Base-by-base conservation (phyloP, 23 red algal genomes). In the Chondrus crispus region DNA sequence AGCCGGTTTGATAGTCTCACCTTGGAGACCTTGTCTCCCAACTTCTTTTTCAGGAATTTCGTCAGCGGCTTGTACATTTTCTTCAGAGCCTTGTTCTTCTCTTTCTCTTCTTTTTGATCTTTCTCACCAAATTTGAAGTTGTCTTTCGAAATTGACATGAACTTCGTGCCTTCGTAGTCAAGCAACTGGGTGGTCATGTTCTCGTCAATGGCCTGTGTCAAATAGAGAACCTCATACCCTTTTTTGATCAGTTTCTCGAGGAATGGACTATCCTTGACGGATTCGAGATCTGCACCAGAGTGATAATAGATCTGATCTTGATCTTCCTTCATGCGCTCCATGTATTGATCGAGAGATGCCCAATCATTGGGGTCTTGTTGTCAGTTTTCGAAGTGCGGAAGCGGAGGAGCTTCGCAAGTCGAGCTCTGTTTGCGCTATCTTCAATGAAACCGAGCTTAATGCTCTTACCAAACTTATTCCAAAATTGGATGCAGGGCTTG, bases 151-250 rank as follows among this genome's bases (percentile, higher is more conserved):
- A 91, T 87, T 16, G 89, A 88, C 85, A 95, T 90, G 41, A 98
- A 85, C 46, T 98, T 98, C 30, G 85, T 85, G 46, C 92, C 87
- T 58, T 95, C 92, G 55, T 92, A 95, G 39, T 95, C 92, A 24
- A 88, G 85, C 53, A 95, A 58, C 19, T 92, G 75, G 81, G 75
- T 77, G 49, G 93, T 79, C 96, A 95, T 91, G 46, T 95, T 76
- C 75, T 98, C 96, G 78, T 98, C 96, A 75, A 98, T 95, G n/a
- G 96, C 87, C 44, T 98, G 92, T 18, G 68, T 90, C 33, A 98
- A 80, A 52, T 91, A 98, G 54, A 98, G 20, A 30, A 95, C 91
- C 69, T 98, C 96, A 74, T 95, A 98, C 18, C 88, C 93, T 40
- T 92, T 91, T 46, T 87, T 90, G 52, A 86, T 13, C 19, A 98